phyloP scores from a whole-genome alignment of 169 alveolate species.

The Plasmodium vivax region DNA sequence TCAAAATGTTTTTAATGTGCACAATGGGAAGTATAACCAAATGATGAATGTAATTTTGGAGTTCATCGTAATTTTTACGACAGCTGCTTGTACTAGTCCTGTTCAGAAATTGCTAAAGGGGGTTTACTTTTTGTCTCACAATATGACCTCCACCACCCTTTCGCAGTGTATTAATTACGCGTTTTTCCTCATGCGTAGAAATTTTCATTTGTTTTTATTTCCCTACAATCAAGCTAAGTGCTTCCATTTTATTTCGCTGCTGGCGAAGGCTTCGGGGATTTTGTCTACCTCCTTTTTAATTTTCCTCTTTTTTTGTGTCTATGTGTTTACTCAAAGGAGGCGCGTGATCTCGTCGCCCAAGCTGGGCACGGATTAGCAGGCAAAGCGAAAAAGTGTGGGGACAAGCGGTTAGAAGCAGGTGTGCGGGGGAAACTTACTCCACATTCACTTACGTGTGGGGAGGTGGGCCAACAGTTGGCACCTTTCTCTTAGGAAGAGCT shows the following conservation, averaged over 20 bases:
- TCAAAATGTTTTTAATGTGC: slow-evolving; percentile 33
- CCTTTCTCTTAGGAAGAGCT: not conserved
- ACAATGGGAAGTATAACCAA: slow-evolving; percentile 40
- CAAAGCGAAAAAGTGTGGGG: not conserved
- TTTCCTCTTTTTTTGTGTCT: slow-evolving; percentile 52
- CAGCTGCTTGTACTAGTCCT: slow-evolving; percentile 64
- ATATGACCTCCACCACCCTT: slow-evolving; percentile 5
- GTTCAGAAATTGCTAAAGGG: slow-evolving; percentile 42
- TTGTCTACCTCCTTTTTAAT: slow-evolving; percentile 31
- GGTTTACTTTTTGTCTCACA: slow-evolving; percentile 42
- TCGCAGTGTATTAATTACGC: slow-evolving; percentile 36
- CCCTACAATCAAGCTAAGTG: slow-evolving; percentile 40
- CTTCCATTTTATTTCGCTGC: slow-evolving; percentile 28
- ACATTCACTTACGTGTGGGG: not conserved
- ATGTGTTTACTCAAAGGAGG: slow-evolving; percentile 43
- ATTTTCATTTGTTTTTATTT: slow-evolving; percentile 49
- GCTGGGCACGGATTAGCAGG: not conserved
- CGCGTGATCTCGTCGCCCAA: slow-evolving; percentile 66
- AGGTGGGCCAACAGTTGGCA: not conserved
- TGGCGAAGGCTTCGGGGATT: slow-evolving; percentile 61
- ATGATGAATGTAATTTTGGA: slow-evolving; percentile 45
- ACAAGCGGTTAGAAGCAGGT: not conserved
- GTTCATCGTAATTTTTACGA: slow-evolving; percentile 52
- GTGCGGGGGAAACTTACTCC: not conserved
- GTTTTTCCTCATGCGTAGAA: slow-evolving; percentile 14